phyloP scores from a whole-genome alignment of 2,329 filamentous ascomycete species.

The Colletotrichum phormii region DNA sequence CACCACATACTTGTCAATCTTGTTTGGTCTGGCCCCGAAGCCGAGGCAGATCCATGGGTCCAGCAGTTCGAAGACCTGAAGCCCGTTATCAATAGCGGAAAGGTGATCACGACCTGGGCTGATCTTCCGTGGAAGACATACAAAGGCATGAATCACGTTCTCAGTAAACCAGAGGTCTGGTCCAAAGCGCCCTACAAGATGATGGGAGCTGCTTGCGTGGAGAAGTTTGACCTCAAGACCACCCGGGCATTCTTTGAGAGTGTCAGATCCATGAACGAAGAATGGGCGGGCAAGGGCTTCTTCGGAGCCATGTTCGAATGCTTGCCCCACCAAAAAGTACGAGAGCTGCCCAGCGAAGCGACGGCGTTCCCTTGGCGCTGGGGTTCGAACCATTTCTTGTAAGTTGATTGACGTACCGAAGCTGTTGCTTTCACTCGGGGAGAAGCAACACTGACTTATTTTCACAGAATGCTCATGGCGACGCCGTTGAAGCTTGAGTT shows the following conservation, averaged over 20 bases:
- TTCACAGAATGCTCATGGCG: slow-evolving; percentile 45
- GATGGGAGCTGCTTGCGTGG: slow-evolving; percentile 29
- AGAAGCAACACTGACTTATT: not conserved
- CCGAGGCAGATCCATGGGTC: slow-evolving; percentile 14
- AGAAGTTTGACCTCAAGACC: slow-evolving; percentile 20
- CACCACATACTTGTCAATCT: slow-evolving; percentile 29
- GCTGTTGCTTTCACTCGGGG: too few species aligned
- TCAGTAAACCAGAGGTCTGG: slow-evolving; percentile 30
- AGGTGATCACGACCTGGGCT: slow-evolving; percentile 13
- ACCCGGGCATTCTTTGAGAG: slow-evolving; percentile 21
- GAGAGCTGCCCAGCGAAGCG: slow-evolving; percentile 13
- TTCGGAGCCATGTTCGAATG: slow-evolving; percentile 33
- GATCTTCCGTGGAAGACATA: slow-evolving; percentile 29
- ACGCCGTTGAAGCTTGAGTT: slow-evolving; percentile 44
- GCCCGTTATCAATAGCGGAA: slow-evolving; percentile 8
- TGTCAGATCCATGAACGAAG: slow-evolving; percentile 24
- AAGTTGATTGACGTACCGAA: not conserved
- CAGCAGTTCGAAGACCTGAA: slow-evolving; percentile 1
- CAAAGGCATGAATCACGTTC: slow-evolving; percentile 26
- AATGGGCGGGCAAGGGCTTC: slow-evolving; percentile 27
- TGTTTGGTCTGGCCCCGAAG: slow-evolving; percentile 23
- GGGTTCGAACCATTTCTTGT: slow-evolving; percentile 31
- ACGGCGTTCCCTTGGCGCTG: slow-evolving; percentile 29
- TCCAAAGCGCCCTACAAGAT: slow-evolving; percentile 30
- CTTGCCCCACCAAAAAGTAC: slow-evolving; percentile 26